phyloP scores from a whole-genome alignment of 352 stramenopile genomes.

The Blastocystis sp. region DNA sequence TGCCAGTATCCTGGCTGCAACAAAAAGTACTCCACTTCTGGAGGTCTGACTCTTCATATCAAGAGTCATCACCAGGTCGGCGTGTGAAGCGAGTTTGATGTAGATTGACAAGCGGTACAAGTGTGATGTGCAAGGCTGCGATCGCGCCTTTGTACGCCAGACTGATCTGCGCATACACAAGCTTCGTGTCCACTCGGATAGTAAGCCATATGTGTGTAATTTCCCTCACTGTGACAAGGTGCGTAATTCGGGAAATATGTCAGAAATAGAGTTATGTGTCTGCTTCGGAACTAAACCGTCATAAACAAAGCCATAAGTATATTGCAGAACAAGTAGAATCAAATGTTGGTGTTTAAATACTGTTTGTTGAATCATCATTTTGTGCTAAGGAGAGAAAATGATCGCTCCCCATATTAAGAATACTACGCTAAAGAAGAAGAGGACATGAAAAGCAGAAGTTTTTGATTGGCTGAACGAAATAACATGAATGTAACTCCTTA shows the following conservation, averaged over 20 bases:
- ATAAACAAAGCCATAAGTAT: constrained; percentile 54
- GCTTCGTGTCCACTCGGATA: constrained; percentile 48
- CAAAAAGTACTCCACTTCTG: constrained; percentile 48
- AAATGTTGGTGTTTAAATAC: background rate
- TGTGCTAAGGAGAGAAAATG: background rate
- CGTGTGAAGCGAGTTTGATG: background rate
- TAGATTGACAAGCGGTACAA: constrained; percentile 59
- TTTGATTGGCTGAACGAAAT: background rate
- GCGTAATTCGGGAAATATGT: background rate
- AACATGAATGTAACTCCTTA: background rate
- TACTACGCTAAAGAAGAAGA: background rate
- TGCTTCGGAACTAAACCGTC: constrained; percentile 30
- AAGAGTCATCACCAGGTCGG: background rate
- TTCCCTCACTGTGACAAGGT: constrained; percentile 54
- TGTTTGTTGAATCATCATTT: background rate
- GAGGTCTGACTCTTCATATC: constrained; percentile 47
- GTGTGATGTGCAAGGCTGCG: constrained; percentile 46
- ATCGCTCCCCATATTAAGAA: background rate
- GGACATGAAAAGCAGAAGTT: background rate
- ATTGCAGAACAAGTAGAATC: background rate
- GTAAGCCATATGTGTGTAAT: constrained; percentile 20
- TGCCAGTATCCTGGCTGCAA: constrained; percentile 29
- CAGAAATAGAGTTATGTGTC: constrained; percentile 39
- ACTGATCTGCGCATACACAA: constrained; percentile 60
- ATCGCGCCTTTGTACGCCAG: constrained; percentile 37